phyloP scores from a whole-genome alignment of 495 filamentous ascomycete species.

The Podospora pseudoanserina region DNA sequence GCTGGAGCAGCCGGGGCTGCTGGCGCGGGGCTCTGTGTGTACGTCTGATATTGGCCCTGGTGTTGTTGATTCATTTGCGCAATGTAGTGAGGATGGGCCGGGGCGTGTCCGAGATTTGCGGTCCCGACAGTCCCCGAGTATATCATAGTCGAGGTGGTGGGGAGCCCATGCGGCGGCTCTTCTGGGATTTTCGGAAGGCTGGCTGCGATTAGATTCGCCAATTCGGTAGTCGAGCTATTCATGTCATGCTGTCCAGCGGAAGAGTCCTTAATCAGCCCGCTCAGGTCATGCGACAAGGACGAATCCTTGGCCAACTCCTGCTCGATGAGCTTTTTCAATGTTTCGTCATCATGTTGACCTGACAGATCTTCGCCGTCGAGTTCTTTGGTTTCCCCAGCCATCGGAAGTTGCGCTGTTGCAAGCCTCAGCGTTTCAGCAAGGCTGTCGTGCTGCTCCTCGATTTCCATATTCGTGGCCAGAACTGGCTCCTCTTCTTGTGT shows the following conservation, averaged over 20 bases:
- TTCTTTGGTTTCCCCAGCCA: conserved; percentile 14
- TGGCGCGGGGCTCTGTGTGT: conserved; percentile 16
- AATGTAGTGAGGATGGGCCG: conserved; percentile 22
- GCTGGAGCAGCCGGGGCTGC: not conserved
- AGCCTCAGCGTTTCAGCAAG: conserved; percentile 29
- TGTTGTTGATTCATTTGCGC: conserved; percentile 19
- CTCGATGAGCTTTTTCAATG: conserved; percentile 28
- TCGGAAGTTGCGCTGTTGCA: conserved; percentile 20
- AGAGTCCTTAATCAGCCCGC: conserved; percentile 9
- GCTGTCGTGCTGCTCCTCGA: conserved; percentile 31
- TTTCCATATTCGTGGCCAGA: conserved; percentile 6
- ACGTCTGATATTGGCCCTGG: conserved; percentile 22
- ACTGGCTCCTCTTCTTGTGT: conserved; percentile 31
- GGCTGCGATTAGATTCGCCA: conserved; percentile 29
- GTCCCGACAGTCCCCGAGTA: conserved; percentile 15
- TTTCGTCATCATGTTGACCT: conserved; percentile 13
- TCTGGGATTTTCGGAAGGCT: conserved; percentile 21
- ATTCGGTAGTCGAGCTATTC: conserved; percentile 16
- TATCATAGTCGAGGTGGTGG: conserved; percentile 11
- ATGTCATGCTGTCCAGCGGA: conserved; percentile 6
- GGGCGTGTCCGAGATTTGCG: not conserved
- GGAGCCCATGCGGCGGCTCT: conserved; percentile 18
- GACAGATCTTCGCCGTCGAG: conserved; percentile 6
- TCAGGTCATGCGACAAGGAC: not conserved
- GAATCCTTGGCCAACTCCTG: conserved; percentile 22